These are phyloP conservation scores for Fusarium abutilonis DNA, from an alignment of 2,329 filamentous ascomycete genomes.

Conservation along the genomic window DNA sequence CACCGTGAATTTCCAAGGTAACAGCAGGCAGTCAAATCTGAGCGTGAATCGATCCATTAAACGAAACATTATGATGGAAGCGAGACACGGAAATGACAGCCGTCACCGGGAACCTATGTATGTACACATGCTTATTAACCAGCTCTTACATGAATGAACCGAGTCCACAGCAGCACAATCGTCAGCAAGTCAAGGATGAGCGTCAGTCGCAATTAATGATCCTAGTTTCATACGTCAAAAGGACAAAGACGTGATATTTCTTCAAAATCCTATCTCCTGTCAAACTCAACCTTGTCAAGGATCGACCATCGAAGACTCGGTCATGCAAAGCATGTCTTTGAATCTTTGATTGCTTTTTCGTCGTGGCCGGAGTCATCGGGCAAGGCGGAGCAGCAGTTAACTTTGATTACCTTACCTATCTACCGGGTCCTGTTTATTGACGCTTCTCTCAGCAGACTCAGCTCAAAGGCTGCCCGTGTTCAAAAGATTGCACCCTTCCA, in stretches of 20 bases:
- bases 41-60: slow-evolving; percentile 17
- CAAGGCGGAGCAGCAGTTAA: slow-evolving; percentile 6
- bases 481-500: background rate
- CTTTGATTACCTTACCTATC: background rate
- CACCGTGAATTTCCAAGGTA: slow-evolving; percentile 13
- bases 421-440: slow-evolving; percentile 8
- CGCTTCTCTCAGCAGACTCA: slow-evolving; percentile 7
- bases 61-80: slow-evolving; percentile 33
- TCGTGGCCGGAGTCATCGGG: slow-evolving; percentile 15
- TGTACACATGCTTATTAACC: background rate
- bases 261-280: slow-evolving; percentile 5
- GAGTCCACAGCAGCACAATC: background rate
- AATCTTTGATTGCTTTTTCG: slow-evolving; percentile 33
- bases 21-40: slow-evolving; percentile 4
- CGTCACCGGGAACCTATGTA: slow-evolving; percentile 8
- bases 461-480: background rate
- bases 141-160: slow-evolving; percentile 26
- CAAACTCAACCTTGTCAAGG: slow-evolving; percentile 29
- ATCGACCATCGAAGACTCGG: slow-evolving; percentile 23
- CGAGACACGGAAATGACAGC: slow-evolving; percentile 34
- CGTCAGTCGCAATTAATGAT: slow-evolving; percentile 31
- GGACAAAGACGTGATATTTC: slow-evolving; percentile 15
- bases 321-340: slow-evolving; percentile 40
- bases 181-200: slow-evolving; percentile 27
- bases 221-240: background rate